These are phyloP conservation scores for Teunomyces atbi DNA, from an alignment of 805 yeast species.

Conservation along the genomic window DNA sequence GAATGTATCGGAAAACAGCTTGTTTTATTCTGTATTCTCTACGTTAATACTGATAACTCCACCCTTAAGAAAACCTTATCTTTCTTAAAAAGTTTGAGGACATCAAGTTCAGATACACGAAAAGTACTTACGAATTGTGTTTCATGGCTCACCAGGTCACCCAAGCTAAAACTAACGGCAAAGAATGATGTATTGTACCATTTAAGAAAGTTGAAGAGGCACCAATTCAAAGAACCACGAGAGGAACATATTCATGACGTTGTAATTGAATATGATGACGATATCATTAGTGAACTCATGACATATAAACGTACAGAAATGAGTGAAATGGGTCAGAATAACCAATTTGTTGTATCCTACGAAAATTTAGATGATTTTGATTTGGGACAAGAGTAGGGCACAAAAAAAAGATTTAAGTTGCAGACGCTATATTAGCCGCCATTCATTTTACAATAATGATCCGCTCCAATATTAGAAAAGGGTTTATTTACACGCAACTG, in stretches of 20 bases:
- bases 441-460: neutral
- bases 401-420: neutral
- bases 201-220: neutral
- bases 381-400: neutral
- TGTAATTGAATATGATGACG: neutral
- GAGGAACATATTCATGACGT: neutral
- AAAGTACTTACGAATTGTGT: conserved; percentile 22
- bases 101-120: conserved; percentile 14
- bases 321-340: neutral
- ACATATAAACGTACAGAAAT: neutral
- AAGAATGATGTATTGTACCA: neutral
- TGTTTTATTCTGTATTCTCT: conserved; percentile 20
- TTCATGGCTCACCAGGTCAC: conserved; percentile 17
- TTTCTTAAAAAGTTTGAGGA: conserved; percentile 17
- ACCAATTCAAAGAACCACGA: neutral
- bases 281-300: neutral
- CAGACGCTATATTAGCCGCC: neutral
- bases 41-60: conserved; percentile 13
- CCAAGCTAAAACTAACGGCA: conserved; percentile 1
- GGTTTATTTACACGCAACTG: neutral
- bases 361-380: neutral
- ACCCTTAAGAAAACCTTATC: conserved; percentile 17
- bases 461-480: neutral
- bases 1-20: conserved; percentile 23
- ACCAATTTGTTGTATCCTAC: neutral